Evolutionary conservation across 1,284 basidiomycete species (phyloP).

Genomic region (Amylostereum chailletii): DNA sequence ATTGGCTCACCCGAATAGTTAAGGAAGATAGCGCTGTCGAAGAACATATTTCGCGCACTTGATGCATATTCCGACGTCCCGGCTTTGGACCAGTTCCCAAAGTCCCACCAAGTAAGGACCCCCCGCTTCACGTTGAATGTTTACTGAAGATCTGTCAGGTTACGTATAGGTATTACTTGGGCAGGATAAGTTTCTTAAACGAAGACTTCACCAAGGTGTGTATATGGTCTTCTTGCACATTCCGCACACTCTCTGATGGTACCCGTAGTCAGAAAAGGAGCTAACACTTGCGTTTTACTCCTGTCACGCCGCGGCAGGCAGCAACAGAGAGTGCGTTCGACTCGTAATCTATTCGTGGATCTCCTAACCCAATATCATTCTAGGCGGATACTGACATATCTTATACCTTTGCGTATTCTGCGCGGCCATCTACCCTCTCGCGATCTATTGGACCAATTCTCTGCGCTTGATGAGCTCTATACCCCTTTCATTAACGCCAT

Average conservation of each 20-base stretch:
- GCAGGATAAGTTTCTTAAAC: slow-evolving; percentile 88
- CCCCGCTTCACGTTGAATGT: slow-evolving; percentile 9
- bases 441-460: slow-evolving; percentile 62
- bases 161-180: slow-evolving; percentile 88
- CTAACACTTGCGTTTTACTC: slow-evolving; percentile 76
- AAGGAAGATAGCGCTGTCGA: slow-evolving; percentile 83
- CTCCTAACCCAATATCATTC: slow-evolving; percentile 2
- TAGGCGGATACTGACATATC: slow-evolving; percentile 83
- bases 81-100: slow-evolving; percentile 66
- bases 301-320: slow-evolving; percentile 58
- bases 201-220: slow-evolving; percentile 80
- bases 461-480: slow-evolving; percentile 68
- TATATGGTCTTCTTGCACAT: background rate
- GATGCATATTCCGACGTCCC: slow-evolving; percentile 82
- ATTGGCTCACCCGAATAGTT: slow-evolving; percentile 39
- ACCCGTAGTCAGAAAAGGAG: slow-evolving; percentile 66
- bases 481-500: slow-evolving; percentile 77
- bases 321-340: slow-evolving; percentile 71
- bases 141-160: slow-evolving; percentile 39
- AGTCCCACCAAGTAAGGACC: slow-evolving; percentile 72
- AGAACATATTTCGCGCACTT: slow-evolving; percentile 87
- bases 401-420: slow-evolving; percentile 83
- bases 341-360: background rate
- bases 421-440: slow-evolving; percentile 76
- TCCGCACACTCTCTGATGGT: background rate